Percentiles rank a stretch among this genome's conserved stretches.
Conservation (phyloP, 257 asterid species). For the Nyctanthes arbortristis region DNA sequence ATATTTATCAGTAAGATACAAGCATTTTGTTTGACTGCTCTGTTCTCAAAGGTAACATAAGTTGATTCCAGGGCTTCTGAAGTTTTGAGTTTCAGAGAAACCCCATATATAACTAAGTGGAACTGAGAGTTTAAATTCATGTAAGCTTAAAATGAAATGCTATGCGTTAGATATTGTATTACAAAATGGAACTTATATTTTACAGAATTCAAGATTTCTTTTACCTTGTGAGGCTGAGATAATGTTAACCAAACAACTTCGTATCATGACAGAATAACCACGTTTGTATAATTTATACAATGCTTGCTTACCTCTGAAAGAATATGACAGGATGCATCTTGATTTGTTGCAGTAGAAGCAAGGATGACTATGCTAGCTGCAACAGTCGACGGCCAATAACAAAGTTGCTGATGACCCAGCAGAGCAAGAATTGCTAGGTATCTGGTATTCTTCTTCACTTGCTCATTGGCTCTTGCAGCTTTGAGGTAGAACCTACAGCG, state of each 20-base stretch:
- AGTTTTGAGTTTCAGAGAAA: neutral
- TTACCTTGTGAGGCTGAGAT: neutral
- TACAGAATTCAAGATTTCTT: neutral
- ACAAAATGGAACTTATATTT: neutral
- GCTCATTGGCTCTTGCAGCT: constrained; percentile 66
- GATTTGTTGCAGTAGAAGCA: constrained; percentile 60
- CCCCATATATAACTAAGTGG: too few relatives aligned
- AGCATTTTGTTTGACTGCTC: neutral
- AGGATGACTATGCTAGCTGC: constrained; percentile 94
- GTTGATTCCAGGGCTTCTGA: neutral
- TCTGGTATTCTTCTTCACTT: constrained; percentile 63
- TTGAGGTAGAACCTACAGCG: constrained; percentile 76
- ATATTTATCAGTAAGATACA: constrained; percentile 21
- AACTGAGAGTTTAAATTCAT: too few relatives aligned
- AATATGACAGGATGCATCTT: constrained; percentile 54
- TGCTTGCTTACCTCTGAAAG: constrained; percentile 49
- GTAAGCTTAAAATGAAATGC: neutral
- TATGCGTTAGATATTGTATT: neutral
- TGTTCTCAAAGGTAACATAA: neutral
- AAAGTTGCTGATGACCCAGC: constrained; percentile 83
- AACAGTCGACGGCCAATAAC: constrained; percentile 93
- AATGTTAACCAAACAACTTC: neutral
- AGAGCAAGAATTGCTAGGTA: constrained; percentile 75
- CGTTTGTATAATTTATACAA: constrained; percentile 6
- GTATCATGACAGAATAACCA: neutral